phyloP scores from a whole-genome alignment of 2,329 filamentous ascomycete genomes.

The Colletotrichum sojae region DNA sequence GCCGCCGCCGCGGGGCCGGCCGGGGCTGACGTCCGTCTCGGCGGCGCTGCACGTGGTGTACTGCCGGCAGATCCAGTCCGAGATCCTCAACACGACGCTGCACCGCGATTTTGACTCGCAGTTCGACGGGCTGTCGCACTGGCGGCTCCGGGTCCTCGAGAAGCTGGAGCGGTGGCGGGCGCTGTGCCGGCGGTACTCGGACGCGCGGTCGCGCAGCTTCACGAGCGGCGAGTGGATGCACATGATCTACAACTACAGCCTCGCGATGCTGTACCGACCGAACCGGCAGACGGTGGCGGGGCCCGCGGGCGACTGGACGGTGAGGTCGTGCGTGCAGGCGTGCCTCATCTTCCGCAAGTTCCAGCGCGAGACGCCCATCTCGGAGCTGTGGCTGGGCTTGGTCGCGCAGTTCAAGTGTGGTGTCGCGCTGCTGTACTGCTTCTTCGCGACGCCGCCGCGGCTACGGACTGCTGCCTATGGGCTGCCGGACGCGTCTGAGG shows the following conservation, averaged over 20 bases:
- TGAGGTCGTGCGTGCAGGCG: slow-evolving; percentile 47
- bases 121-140: slow-evolving; percentile 42
- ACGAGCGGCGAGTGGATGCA: slow-evolving; percentile 46
- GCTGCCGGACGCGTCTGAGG: slow-evolving; percentile 49
- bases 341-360: slow-evolving; percentile 48
- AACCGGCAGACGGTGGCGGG: slow-evolving; percentile 43
- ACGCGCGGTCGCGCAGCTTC: slow-evolving; percentile 43
- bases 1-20: slow-evolving; percentile 32
- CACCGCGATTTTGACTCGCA: slow-evolving; percentile 44
- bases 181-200: slow-evolving; percentile 43
- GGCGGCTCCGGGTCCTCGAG: slow-evolving; percentile 45
- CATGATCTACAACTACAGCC: slow-evolving; percentile 50
- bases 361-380: slow-evolving; percentile 47
- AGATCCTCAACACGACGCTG: slow-evolving; percentile 46
- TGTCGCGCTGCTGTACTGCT: slow-evolving; percentile 53
- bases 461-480: slow-evolving; percentile 48
- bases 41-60: slow-evolving; percentile 47
- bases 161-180: slow-evolving; percentile 46
- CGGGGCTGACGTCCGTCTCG: slow-evolving; percentile 44
- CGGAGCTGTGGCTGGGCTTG: slow-evolving; percentile 47
- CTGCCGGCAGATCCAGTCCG: slow-evolving; percentile 47
- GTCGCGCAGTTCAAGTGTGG: slow-evolving; percentile 52
- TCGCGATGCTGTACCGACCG: slow-evolving; percentile 48
- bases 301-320: slow-evolving; percentile 46
- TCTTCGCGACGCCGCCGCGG: slow-evolving; percentile 51